Conservation (phyloP, 2,329 filamentous ascomycete genomes). For the Alternaria gaisen region DNA sequence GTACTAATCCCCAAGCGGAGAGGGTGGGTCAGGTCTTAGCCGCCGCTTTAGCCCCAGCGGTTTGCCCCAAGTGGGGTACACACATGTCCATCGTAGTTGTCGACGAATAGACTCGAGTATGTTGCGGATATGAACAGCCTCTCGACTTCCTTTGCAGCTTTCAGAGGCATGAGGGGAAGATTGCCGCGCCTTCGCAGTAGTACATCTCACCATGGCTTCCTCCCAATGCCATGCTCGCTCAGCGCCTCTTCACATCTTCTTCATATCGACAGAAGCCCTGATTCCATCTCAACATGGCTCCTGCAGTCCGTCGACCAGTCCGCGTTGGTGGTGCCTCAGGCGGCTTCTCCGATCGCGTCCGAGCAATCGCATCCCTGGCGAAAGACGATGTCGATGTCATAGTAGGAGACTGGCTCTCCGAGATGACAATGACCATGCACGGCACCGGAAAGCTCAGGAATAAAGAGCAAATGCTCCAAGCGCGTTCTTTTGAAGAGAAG, state of each 20-base stretch:
- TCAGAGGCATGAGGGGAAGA: not conserved
- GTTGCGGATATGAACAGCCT: constrained; percentile 32
- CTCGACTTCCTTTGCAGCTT: not conserved
- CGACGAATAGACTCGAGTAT: constrained; percentile 5
- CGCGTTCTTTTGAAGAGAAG: constrained; percentile 53
- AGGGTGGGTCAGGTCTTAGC: not conserved
- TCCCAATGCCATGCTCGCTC: not conserved
- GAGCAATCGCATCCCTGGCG: constrained; percentile 54
- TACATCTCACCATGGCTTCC: not conserved
- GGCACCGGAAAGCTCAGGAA: constrained; percentile 40
- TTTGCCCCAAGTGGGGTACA: constrained; percentile 26
- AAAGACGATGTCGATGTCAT: constrained; percentile 47
- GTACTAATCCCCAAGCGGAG: not conserved
- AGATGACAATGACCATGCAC: constrained; percentile 43
- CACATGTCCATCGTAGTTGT: constrained; percentile 17
- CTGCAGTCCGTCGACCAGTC: constrained; percentile 43
- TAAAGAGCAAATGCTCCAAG: constrained; percentile 52
- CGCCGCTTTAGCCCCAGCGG: not conserved
- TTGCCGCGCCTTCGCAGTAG: not conserved
- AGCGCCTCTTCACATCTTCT: not conserved
- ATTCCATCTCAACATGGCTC: constrained; percentile 26
- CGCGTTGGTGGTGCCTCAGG: constrained; percentile 56
- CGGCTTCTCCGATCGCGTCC: constrained; percentile 56
- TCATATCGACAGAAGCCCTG: not conserved
- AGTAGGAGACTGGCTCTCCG: constrained; percentile 45